These are phyloP conservation scores for Eremochloa ophiuroides DNA, from an alignment of 176 grass and related monocot species.

Conservation along the genomic window DNA sequence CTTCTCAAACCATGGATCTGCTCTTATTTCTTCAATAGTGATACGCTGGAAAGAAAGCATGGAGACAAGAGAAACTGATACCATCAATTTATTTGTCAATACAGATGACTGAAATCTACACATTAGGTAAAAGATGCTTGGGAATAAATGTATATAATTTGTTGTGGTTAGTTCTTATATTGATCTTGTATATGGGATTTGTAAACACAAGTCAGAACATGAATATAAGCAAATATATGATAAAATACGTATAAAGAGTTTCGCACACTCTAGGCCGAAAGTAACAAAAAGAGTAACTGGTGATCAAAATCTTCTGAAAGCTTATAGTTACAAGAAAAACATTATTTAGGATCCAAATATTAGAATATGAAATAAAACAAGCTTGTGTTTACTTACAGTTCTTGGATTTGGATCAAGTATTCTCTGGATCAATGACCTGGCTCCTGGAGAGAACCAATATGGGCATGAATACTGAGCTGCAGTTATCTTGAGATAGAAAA, in stretches of 20 bases:
- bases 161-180: conserved; percentile 6
- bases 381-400: conserved; percentile 54
- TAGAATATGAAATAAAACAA: conserved; percentile 11
- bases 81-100: conserved; percentile 9
- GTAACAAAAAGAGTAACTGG: not conserved
- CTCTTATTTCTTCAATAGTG: conserved; percentile 61
- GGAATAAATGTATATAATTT: not conserved
- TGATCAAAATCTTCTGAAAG: not conserved
- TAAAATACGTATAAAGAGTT: not conserved
- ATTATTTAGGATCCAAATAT: conserved; percentile 19
- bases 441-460: conserved; percentile 73
- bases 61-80: conserved; percentile 11
- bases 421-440: conserved; percentile 60
- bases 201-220: not conserved
- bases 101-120: not conserved
- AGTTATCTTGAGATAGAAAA: conserved; percentile 59
- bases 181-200: not conserved
- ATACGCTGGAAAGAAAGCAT: conserved; percentile 55
- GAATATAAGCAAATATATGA: not conserved
- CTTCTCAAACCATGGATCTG: conserved; percentile 75
- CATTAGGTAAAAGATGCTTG: conserved; percentile 6
- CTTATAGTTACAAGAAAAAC: not conserved
- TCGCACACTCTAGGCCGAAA: not conserved
- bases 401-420: conserved; percentile 89
- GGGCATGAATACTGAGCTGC: conserved; percentile 80